Evolutionary conservation across 225 moss, liverwort and hornwort genomes (phyloP).

Genomic region (Antitrichia curtipendula): DNA sequence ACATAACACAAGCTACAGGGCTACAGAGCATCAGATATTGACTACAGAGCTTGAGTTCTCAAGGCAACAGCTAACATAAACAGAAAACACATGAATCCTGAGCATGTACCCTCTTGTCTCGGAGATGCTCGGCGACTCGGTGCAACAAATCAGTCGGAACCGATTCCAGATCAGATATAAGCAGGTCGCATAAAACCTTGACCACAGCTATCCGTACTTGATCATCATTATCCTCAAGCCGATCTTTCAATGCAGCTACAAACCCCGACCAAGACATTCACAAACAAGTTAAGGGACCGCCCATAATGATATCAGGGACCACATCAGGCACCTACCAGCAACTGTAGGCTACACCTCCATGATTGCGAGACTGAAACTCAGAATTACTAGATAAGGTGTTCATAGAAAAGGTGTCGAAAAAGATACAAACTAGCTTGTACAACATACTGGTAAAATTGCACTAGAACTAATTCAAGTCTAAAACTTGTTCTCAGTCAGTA

Average conservation of each 20-base stretch:
- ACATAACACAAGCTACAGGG: not conserved
- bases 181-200: conserved; percentile 56
- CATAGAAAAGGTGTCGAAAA: not conserved
- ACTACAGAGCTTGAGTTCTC: not conserved
- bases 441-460: not conserved
- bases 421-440: not conserved
- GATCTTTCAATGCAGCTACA: conserved; percentile 62
- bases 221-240: conserved; percentile 78
- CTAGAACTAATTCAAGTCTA: not conserved
- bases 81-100: not conserved
- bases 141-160: conserved; percentile 54
- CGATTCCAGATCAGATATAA: conserved; percentile 33
- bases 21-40: not conserved
- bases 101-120: conserved; percentile 73
- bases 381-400: not conserved
- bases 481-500: not conserved
- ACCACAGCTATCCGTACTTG: conserved; percentile 71
- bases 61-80: not conserved
- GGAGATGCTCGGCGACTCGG: conserved; percentile 67
- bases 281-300: not conserved
- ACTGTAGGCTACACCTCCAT: not conserved
- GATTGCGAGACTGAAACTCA: not conserved
- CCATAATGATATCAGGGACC: not conserved
- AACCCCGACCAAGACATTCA: not conserved
- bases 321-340: not conserved